Conservation (phyloP, 441 rosid genomes). For the Aleurites moluccanus region DNA sequence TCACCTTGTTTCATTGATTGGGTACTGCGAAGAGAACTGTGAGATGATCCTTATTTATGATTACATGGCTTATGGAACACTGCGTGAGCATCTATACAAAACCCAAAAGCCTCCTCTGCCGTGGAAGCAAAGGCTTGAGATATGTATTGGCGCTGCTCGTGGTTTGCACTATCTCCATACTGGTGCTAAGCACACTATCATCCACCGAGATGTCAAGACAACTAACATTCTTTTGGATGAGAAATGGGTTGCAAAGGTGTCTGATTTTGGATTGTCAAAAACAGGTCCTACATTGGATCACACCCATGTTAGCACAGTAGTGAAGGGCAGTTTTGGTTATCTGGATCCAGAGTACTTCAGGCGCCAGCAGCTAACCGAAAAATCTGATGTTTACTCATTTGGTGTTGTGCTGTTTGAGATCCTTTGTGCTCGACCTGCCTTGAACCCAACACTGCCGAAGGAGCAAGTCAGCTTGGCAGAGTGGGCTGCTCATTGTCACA, state of each 20-base stretch:
- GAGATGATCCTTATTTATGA: constrained; percentile 98
- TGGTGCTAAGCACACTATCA: constrained; percentile 94
- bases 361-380: constrained; percentile 91
- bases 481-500: constrained; percentile 96
- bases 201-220: constrained; percentile 97
- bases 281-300: constrained; percentile 95
- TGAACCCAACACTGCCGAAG: constrained; percentile 83
- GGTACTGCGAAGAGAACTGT: constrained; percentile 92
- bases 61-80: constrained; percentile 95
- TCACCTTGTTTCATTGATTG: constrained; percentile 91
- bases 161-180: constrained; percentile 97
- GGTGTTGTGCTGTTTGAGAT: constrained; percentile 94
- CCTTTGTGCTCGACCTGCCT: constrained; percentile 95
- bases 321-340: constrained; percentile 96
- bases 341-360: constrained; percentile 96
- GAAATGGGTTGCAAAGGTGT: constrained; percentile 99
- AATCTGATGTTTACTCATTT: constrained; percentile 96
- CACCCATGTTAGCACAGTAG: constrained; percentile 97
- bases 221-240: constrained; percentile 94
- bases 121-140: constrained; percentile 98
- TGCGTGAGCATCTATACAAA: constrained; percentile 96
- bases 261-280: constrained; percentile 97
- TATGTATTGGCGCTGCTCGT: constrained; percentile 94
- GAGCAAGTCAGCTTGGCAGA: constrained; percentile 99
- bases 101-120: constrained; percentile 84